Evolutionary conservation across 169 alveolate genomes (phyloP).

Genomic region (Toxoplasma gondii): DNA sequence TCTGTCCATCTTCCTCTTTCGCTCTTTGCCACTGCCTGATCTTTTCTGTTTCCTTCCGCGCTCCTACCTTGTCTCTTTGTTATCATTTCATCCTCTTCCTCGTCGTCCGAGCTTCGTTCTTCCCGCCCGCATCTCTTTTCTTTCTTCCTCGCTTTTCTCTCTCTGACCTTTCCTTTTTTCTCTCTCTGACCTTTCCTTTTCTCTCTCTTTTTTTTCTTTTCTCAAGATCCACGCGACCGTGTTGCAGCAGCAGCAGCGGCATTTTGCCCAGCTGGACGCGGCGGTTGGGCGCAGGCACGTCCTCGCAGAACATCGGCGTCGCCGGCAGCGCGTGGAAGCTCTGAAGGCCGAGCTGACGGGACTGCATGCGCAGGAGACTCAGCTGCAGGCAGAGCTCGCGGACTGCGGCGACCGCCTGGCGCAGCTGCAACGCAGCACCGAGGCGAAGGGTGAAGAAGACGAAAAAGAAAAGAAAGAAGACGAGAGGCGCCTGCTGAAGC

Average conservation of each 20-base stretch:
- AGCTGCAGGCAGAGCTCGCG: slow-evolving; percentile 10
- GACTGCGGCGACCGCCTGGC: slow-evolving; percentile 36
- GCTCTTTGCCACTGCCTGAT: too few relatives aligned
- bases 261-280: slow-evolving; percentile 21
- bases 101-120: too few relatives aligned
- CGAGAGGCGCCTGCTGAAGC: slow-evolving; percentile 11
- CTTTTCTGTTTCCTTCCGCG: too few relatives aligned
- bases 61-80: too few relatives aligned
- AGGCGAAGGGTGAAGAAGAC: not conserved
- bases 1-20: too few relatives aligned
- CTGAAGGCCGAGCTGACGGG: not conserved
- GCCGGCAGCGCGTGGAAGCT: not conserved
- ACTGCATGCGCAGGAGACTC: not conserved
- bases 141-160: too few relatives aligned
- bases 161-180: too few relatives aligned
- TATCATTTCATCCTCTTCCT: too few relatives aligned
- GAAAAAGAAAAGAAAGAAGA: not conserved
- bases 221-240: slow-evolving; percentile 4
- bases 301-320: not conserved
- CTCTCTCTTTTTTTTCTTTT: not conserved
- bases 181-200: too few relatives aligned
- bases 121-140: too few relatives aligned
- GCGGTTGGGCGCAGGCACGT: slow-evolving; percentile 35
- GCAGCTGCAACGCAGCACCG: not conserved
- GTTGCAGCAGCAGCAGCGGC: slow-evolving; percentile 8